Conservation (phyloP, 1,139 yeast genomes). For the Yamadazyma membranifaciens region DNA sequence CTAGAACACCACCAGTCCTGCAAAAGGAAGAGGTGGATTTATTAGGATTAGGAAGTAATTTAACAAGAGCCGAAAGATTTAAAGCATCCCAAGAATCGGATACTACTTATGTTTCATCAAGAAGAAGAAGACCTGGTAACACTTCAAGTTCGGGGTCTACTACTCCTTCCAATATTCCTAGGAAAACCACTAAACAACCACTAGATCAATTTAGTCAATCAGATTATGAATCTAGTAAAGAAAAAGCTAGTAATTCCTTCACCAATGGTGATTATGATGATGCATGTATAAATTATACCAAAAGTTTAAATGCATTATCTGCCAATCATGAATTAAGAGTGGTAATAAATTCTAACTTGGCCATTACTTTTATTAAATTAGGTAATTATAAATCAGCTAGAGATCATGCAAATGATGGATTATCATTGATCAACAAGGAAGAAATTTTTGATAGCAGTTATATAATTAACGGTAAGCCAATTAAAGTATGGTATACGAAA, state of each 20-base stretch:
- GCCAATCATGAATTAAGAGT: conserved; percentile 62
- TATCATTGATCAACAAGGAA: conserved; percentile 46
- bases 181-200: conserved; percentile 16
- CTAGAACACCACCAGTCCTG: conserved; percentile 1
- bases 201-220: conserved; percentile 46
- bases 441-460: conserved; percentile 23
- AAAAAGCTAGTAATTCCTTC: conserved; percentile 62
- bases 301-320: conserved; percentile 66
- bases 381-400: conserved; percentile 74
- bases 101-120: conserved; percentile 17
- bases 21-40: conserved; percentile 23
- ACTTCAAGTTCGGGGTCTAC: neutral
- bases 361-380: conserved; percentile 63
- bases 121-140: conserved; percentile 14
- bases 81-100: conserved; percentile 13
- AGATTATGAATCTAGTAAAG: conserved; percentile 56
- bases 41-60: conserved; percentile 17
- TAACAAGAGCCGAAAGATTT: conserved; percentile 20
- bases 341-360: conserved; percentile 73
- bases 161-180: conserved; percentile 5
- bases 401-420: conserved; percentile 53
- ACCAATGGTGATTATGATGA: conserved; percentile 77
- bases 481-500: conserved; percentile 74
- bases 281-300: conserved; percentile 61
- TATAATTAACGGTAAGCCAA: conserved; percentile 48